These are phyloP conservation scores for Rossbeevera mucosa DNA, from an alignment of 768 basidiomycete species.

Conservation along the genomic window DNA sequence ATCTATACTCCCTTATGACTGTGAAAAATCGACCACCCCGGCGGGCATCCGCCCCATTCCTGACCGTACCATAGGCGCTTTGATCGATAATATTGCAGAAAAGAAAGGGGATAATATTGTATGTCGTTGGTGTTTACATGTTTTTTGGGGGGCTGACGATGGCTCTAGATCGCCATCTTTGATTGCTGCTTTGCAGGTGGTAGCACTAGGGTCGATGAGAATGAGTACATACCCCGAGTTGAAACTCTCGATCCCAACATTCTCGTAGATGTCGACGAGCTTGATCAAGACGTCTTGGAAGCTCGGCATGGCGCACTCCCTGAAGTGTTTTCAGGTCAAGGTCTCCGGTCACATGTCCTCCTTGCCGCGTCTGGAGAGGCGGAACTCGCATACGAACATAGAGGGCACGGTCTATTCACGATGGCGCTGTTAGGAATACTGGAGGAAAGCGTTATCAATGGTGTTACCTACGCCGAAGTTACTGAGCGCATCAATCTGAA, in stretches of 20 bases:
- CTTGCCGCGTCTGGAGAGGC: slow-evolving; percentile 40
- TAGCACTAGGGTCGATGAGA: slow-evolving; percentile 21
- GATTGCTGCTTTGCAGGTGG: slow-evolving; percentile 45
- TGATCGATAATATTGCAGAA: slow-evolving; percentile 35
- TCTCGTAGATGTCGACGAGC: not conserved
- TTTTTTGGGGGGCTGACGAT: not conserved
- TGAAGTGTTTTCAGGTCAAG: slow-evolving; percentile 22
- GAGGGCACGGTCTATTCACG: slow-evolving; percentile 25
- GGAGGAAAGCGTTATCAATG: not conserved
- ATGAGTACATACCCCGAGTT: slow-evolving; percentile 3
- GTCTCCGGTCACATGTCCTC: slow-evolving; percentile 37
- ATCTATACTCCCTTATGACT: slow-evolving; percentile 33
- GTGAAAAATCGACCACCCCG: slow-evolving; percentile 10
- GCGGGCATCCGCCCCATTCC: slow-evolving; percentile 33
- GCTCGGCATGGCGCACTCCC: slow-evolving; percentile 11
- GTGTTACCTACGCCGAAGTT: slow-evolving; percentile 24
- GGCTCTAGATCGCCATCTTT: slow-evolving; percentile 38
- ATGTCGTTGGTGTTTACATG: slow-evolving; percentile 6
- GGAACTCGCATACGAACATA: slow-evolving; percentile 28
- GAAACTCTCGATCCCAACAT: slow-evolving; percentile 1
- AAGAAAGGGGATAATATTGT: slow-evolving; percentile 43
- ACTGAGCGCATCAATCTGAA: slow-evolving; percentile 10
- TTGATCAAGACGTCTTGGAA: slow-evolving; percentile 27
- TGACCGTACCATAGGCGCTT: slow-evolving; percentile 38
- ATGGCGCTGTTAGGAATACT: slow-evolving; percentile 17